Evolutionary conservation across 306 rosid species (phyloP).

Genomic region (Crataegus laevigata): DNA sequence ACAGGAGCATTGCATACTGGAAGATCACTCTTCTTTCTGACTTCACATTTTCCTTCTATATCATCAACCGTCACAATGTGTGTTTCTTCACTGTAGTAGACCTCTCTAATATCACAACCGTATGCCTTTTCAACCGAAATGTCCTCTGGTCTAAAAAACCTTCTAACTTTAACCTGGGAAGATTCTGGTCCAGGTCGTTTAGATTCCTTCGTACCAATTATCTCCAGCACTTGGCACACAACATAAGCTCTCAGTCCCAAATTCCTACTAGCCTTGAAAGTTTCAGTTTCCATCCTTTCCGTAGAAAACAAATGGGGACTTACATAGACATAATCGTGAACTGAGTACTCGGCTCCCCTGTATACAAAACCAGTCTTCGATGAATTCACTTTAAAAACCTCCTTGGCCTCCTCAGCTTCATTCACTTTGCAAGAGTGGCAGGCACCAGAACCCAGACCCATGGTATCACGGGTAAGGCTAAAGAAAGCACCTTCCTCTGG

Average conservation of each 20-base stretch:
- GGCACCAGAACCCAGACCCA: constrained; percentile 70
- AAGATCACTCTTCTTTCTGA: constrained; percentile 38
- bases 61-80: constrained; percentile 12
- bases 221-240: constrained; percentile 72
- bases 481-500: constrained; percentile 86
- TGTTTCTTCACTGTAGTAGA: constrained; percentile 43
- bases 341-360: constrained; percentile 49
- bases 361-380: constrained; percentile 48
- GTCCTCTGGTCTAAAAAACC: constrained; percentile 91
- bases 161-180: constrained; percentile 65
- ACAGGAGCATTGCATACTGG: constrained; percentile 20
- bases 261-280: constrained; percentile 71
- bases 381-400: constrained; percentile 46
- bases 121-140: constrained; percentile 63
- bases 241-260: constrained; percentile 77
- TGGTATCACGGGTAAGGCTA: constrained; percentile 45
- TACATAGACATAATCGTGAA: constrained; percentile 56
- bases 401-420: constrained; percentile 45
- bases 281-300: constrained; percentile 46
- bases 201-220: constrained; percentile 38
- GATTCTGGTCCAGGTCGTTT: constrained; percentile 38
- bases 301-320: constrained; percentile 53
- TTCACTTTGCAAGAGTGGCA: constrained; percentile 66
- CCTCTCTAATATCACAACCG: constrained; percentile 44
- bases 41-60: constrained; percentile 48